These are phyloP conservation scores for Lagenaria siceraria DNA, from an alignment of 306 rosid genomes.

Conservation along the genomic window DNA sequence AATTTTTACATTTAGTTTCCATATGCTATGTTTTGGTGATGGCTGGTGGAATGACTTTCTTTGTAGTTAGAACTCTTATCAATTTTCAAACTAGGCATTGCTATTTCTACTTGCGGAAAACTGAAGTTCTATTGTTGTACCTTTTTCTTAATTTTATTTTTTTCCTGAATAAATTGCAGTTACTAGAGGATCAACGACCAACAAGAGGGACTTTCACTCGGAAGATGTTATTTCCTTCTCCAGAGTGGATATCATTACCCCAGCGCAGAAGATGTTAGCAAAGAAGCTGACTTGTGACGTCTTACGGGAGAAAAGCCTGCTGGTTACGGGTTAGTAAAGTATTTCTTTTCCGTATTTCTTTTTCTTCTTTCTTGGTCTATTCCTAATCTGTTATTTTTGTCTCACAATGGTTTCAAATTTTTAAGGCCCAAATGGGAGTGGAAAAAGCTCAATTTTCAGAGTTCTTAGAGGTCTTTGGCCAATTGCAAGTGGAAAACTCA, in stretches of 20 bases:
- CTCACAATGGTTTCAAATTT: conserved; percentile 4
- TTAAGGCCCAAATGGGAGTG: conserved; percentile 97
- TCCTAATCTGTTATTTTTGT: conserved; percentile 4
- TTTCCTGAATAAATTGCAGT: conserved; percentile 29
- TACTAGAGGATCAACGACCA: conserved; percentile 16
- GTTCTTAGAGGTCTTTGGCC: conserved; percentile 99
- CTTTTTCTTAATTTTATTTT: no score
- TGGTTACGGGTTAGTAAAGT: conserved; percentile 77
- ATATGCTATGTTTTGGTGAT: neutral
- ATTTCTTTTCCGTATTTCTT: neutral
- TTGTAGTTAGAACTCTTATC: neutral
- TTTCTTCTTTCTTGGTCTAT: neutral
- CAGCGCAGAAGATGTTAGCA: conserved; percentile 84
- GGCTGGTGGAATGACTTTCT: neutral
- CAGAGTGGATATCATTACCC: conserved; percentile 73
- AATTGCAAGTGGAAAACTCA: conserved; percentile 53
- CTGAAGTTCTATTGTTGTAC: neutral
- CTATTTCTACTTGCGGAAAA: neutral
- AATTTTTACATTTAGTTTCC: neutral
- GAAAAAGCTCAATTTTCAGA: conserved; percentile 94
- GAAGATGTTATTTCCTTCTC: conserved; percentile 64
- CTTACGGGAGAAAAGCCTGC: conserved; percentile 60
- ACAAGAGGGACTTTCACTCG: conserved; percentile 32
- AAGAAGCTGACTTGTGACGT: conserved; percentile 72
- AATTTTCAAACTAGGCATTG: neutral